These are phyloP conservation scores for Nitzschia sp. DNA, from an alignment of 108 stramenopile genomes.

Conservation along the genomic window DNA sequence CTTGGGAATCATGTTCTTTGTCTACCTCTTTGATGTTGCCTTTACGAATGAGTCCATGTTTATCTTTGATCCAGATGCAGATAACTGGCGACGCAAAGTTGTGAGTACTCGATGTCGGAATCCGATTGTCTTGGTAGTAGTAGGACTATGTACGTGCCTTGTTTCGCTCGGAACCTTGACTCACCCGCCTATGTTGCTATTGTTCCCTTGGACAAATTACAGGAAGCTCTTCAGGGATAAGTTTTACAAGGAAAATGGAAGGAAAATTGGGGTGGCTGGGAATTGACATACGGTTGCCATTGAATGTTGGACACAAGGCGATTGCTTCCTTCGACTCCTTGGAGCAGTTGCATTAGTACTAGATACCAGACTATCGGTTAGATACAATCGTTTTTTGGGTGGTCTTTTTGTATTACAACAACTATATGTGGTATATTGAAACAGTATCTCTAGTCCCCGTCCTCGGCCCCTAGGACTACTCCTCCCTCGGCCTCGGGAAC, in stretches of 20 bases:
- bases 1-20: constrained; percentile 60
- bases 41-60: constrained; percentile 77
- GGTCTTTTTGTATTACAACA: no score
- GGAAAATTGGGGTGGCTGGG: no score
- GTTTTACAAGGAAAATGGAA: not conserved
- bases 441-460: no score
- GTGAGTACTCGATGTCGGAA: constrained; percentile 27
- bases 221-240: constrained; percentile 11
- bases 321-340: no score
- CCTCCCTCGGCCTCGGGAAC: constrained; percentile 34
- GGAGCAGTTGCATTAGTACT: no score
- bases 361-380: no score
- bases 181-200: not conserved
- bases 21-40: constrained; percentile 67
- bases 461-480: not conserved
- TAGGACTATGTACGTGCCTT: no score
- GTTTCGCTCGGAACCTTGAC: not conserved
- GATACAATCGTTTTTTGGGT: no score
- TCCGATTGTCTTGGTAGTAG: no score
- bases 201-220: not conserved
- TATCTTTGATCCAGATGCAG: constrained; percentile 91
- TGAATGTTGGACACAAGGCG: no score
- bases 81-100: constrained; percentile 90
- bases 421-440: no score
- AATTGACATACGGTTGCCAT: no score